phyloP scores from a whole-genome alignment of 768 basidiomycete species.

The Boletus barrowsii region DNA sequence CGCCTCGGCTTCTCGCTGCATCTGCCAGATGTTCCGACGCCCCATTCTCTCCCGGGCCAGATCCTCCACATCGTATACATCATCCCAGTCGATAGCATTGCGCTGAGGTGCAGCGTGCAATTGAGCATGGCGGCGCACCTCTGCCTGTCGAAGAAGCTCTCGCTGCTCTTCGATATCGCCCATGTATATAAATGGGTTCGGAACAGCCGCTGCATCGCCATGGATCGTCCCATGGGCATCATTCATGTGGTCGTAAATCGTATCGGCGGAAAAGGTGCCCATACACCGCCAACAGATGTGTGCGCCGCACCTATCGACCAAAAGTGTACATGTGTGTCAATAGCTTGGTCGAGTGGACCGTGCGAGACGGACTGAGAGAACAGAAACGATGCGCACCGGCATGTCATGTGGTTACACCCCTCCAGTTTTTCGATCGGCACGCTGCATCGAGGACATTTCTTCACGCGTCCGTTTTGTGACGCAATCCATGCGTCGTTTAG shows the following conservation, averaged over 20 bases:
- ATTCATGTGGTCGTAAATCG: slow-evolving; percentile 41
- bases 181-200: slow-evolving; percentile 6
- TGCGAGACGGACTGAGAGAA: neutral
- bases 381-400: slow-evolving; percentile 30
- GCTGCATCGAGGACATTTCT: slow-evolving; percentile 68
- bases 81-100: too few species aligned
- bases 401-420: slow-evolving; percentile 81
- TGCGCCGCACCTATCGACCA: slow-evolving; percentile 51
- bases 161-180: slow-evolving; percentile 23
- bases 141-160: slow-evolving; percentile 13
- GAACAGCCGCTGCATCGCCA: slow-evolving; percentile 8
- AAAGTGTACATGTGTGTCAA: neutral
- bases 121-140: slow-evolving; percentile 6
- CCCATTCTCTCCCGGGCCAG: neutral
- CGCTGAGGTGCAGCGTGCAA: too few species aligned
- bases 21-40: neutral
- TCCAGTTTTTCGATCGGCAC: slow-evolving; percentile 64
- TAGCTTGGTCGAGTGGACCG: too few species aligned
- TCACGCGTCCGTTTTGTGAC: slow-evolving; percentile 53
- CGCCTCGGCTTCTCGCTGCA: neutral
- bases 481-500: slow-evolving; percentile 60
- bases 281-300: slow-evolving; percentile 76
- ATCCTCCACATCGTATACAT: too few species aligned
- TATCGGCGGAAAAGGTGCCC: slow-evolving; percentile 32
- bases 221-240: slow-evolving; percentile 31